Evolutionary conservation across 2,329 filamentous ascomycete species (phyloP).

Genomic region (Phyllosticta paracitricarpa): DNA sequence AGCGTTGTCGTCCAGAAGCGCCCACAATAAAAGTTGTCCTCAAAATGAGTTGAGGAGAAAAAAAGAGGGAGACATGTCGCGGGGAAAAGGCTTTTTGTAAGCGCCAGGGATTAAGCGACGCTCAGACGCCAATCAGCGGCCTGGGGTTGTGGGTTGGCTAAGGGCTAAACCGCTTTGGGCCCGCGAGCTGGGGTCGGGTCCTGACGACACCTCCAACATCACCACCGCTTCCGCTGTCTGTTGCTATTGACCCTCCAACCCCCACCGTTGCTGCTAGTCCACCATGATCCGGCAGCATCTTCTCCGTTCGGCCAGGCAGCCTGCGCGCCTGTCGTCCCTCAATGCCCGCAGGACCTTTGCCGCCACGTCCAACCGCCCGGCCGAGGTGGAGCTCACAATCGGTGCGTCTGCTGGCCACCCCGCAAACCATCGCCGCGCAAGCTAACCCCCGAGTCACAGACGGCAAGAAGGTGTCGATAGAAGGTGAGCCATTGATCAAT

Average conservation of each 20-base stretch:
- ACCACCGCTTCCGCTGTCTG: conserved; percentile 4
- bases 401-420: conserved; percentile 45
- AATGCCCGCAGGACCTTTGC: conserved; percentile 63
- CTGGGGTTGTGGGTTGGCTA: neutral
- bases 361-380: conserved; percentile 65
- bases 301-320: conserved; percentile 50
- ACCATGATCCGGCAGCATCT: conserved; percentile 56
- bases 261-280: conserved; percentile 13
- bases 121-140: conserved; percentile 9
- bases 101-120: neutral
- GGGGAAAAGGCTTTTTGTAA: conserved; percentile 8
- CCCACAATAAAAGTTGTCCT: conserved; percentile 59
- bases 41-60: conserved; percentile 45
- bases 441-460: conserved; percentile 43
- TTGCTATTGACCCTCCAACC: neutral
- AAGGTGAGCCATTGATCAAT: conserved; percentile 49
- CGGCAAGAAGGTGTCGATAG: conserved; percentile 96
- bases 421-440: conserved; percentile 15
- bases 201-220: conserved; percentile 9
- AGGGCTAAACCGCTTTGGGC: conserved; percentile 1
- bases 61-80: conserved; percentile 14
- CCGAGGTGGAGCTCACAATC: conserved; percentile 94
- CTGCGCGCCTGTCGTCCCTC: conserved; percentile 41
- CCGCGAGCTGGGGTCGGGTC: neutral
- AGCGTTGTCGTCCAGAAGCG: conserved; percentile 28